These are phyloP conservation scores for Tricholoma bakamatsutake DNA, from an alignment of 768 basidiomycete genomes.

Conservation along the genomic window DNA sequence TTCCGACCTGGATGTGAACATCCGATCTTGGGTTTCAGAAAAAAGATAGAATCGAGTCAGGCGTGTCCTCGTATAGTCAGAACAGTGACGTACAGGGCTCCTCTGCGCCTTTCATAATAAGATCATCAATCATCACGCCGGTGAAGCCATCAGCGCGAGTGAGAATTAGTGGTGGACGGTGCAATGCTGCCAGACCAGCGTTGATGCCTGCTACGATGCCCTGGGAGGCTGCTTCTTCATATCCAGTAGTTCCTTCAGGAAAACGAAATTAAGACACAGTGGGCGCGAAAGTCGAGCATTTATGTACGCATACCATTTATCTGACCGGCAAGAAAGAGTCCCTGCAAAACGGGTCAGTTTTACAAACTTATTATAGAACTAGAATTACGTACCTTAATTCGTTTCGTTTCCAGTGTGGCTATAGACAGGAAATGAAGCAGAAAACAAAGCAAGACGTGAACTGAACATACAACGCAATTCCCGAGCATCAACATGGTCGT, in stretches of 20 bases:
- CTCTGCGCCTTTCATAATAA: slow-evolving; percentile 82
- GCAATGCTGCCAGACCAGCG: slow-evolving; percentile 65
- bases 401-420: slow-evolving; percentile 85
- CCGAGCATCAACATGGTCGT: slow-evolving; percentile 84
- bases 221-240: slow-evolving; percentile 92
- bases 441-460: background rate
- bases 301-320: slow-evolving; percentile 57
- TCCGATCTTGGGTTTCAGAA: slow-evolving; percentile 53
- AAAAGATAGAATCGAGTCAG: background rate
- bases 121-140: slow-evolving; percentile 91
- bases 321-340: slow-evolving; percentile 84
- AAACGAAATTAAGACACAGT: background rate
- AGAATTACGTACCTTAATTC: slow-evolving; percentile 50
- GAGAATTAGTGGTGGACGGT: slow-evolving; percentile 52
- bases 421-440: background rate
- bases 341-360: slow-evolving; percentile 32
- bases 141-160: slow-evolving; percentile 83
- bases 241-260: slow-evolving; percentile 74
- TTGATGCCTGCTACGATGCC: slow-evolving; percentile 87
- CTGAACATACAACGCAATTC: slow-evolving; percentile 61
- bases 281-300: background rate
- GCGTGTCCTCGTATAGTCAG: background rate
- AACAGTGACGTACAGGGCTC: slow-evolving; percentile 67
- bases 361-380: background rate
- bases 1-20: slow-evolving; percentile 91